Percentiles rank a stretch among this genome's conserved stretches.
Evolutionary conservation across 495 filamentous ascomycete species (phyloP).

Genomic region (Xylaria curta): DNA sequence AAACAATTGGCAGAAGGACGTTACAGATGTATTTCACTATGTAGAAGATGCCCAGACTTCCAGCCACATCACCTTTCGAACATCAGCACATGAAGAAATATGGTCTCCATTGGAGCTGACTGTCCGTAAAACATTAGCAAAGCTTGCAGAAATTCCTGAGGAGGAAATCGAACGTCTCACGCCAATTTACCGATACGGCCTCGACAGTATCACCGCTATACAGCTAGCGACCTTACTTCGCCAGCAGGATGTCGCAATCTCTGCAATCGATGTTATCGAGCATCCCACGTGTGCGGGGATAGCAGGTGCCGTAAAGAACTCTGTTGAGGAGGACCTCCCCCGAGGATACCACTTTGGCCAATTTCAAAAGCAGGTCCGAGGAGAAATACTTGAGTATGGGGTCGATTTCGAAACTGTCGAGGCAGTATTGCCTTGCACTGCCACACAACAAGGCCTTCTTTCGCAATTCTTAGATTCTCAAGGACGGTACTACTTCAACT

Average conservation of each 20-base stretch:
- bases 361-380: constrained; percentile 42
- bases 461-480: constrained; percentile 62
- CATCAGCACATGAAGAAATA: constrained; percentile 20
- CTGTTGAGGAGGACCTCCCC: constrained; percentile 34
- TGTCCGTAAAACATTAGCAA: constrained; percentile 63
- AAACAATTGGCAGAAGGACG: constrained; percentile 26
- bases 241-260: constrained; percentile 59
- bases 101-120: constrained; percentile 59
- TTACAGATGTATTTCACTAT: constrained; percentile 23
- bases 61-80: not conserved
- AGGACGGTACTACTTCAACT: constrained; percentile 68
- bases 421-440: constrained; percentile 66
- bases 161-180: constrained; percentile 63
- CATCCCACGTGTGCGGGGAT: constrained; percentile 59
- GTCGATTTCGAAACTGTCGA: constrained; percentile 40
- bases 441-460: constrained; percentile 68
- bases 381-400: constrained; percentile 31
- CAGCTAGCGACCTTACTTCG: constrained; percentile 72
- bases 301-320: constrained; percentile 37
- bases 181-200: constrained; percentile 81
- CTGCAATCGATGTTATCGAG: constrained; percentile 73
- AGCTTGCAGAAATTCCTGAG: constrained; percentile 57
- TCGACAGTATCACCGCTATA: constrained; percentile 89
- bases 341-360: constrained; percentile 49
- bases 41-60: not conserved